phyloP scores from a whole-genome alignment of 352 stramenopile genomes.

The Plasmopara halstedii region DNA sequence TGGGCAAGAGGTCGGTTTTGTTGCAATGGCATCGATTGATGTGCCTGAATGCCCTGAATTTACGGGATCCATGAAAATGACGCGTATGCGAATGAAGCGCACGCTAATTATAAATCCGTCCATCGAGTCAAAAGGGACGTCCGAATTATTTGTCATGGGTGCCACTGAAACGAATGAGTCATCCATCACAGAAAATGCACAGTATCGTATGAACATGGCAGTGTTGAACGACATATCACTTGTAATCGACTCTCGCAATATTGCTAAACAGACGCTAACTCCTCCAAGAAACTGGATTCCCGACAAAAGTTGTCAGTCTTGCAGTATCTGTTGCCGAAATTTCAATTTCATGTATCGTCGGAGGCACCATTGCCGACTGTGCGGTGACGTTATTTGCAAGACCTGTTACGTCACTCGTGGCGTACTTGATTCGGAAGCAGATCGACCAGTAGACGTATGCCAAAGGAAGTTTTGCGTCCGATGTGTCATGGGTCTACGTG shows the following conservation, averaged over 20 bases:
- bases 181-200: conserved; percentile 29
- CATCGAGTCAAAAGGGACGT: conserved; percentile 16
- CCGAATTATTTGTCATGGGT: conserved; percentile 42
- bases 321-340: conserved; percentile 24
- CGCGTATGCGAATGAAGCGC: conserved; percentile 34
- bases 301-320: conserved; percentile 18
- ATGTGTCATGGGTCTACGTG: conserved; percentile 37
- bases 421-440: conserved; percentile 18
- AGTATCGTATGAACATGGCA: conserved; percentile 39
- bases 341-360: conserved; percentile 30
- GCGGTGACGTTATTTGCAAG: conserved; percentile 43
- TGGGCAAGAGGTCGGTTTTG: conserved; percentile 35
- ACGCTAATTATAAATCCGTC: conserved; percentile 36
- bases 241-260: conserved; percentile 46
- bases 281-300: conserved; percentile 30
- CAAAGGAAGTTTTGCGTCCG: conserved; percentile 52
- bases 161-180: conserved; percentile 25
- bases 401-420: conserved; percentile 38
- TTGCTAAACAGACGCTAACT: conserved; percentile 29
- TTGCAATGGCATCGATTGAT: conserved; percentile 30
- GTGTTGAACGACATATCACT: conserved; percentile 46
- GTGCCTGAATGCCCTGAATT: conserved; percentile 40
- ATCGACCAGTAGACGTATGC: conserved; percentile 14
- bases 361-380: conserved; percentile 43
- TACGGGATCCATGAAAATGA: conserved; percentile 19